Evolutionary conservation across 495 filamentous ascomycete species (phyloP), one percentile per base, ranked within the genome.

Genomic region (Stereocaulon alpinum): DNA sequence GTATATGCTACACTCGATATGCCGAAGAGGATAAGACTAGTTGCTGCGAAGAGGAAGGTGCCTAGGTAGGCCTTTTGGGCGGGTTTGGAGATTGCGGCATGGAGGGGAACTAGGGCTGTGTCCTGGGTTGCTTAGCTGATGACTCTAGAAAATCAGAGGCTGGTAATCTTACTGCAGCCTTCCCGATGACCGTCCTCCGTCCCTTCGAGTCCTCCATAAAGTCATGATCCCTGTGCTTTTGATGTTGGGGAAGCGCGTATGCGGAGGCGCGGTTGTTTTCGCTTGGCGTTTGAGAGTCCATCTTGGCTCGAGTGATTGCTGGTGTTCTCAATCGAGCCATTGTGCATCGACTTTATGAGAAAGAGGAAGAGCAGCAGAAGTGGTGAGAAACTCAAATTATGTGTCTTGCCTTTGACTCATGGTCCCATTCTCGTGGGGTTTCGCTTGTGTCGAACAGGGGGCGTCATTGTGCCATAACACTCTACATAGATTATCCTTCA

Each of bases 31-130:
- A 79, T 64, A 9, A 80, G 32, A 14, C 78, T 80, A 1, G 84
- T 78, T 29, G 74, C 66, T 53, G 81, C 66, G 65, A 90, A 80
- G 29, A 95, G 73, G 12, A 82, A 61, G n/a, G 82, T 82, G 65
- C 80, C 82, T 47, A 95, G 68, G 66, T 95, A 92, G 22, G 85
- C 80, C 64, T 82, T 82, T 55, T 81, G 77, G 10, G 87, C 86
- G 41, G 80, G 72, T 65, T 81, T 84, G 40, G 86, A 91, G 43
- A 82, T 74, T 43, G 81, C 73, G 64, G 78, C 72, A 61, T 70
- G 76, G 60, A 82, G 63, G 6, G 81, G 79, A 34, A 65, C 6
- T 14, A 67, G 44, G 30, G 65, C 63, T 27, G 61, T 67, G 20
- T 65, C 63, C 65, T 67, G 34, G 11, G 4, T 7, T 24, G 22